Conservation (phyloP, 371 early-diverging fungal genomes). For the Cokeromyces recurvatus region DNA sequence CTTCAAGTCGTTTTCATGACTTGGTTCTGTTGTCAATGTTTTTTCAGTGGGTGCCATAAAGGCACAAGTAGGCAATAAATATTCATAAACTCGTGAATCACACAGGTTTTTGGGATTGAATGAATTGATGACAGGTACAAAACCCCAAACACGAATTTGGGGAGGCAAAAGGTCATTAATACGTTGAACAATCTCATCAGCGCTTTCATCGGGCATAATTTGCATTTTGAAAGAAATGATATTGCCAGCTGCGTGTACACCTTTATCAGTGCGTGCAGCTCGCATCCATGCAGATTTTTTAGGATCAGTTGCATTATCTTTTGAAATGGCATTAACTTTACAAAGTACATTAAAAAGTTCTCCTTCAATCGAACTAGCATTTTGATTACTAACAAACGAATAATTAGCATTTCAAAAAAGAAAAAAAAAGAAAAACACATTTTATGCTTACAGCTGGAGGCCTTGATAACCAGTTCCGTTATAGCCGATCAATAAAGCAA, state of each 20-base stretch:
- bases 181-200: constrained; percentile 61
- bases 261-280: constrained; percentile 99
- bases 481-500: constrained; percentile 88
- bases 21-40: constrained; percentile 17
- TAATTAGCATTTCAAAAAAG: too few relatives aligned
- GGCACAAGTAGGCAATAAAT: constrained; percentile 93
- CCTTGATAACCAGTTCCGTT: constrained; percentile 97
- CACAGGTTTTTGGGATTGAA: constrained; percentile 94
- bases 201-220: constrained; percentile 42
- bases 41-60: constrained; percentile 48
- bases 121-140: constrained; percentile 64
- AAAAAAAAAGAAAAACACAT: neutral
- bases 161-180: constrained; percentile 75
- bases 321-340: constrained; percentile 73
- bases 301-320: constrained; percentile 71
- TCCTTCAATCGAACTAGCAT: constrained; percentile 76
- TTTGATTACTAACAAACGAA: constrained; percentile 62
- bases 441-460: constrained; percentile 81
- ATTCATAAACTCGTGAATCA: constrained; percentile 96
- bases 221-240: constrained; percentile 92
- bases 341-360: constrained; percentile 75
- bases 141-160: constrained; percentile 87
- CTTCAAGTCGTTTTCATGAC: constrained; percentile 13
- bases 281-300: constrained; percentile 76
- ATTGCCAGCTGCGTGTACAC: constrained; percentile 98